Percentiles rank a stretch among this genome's conserved stretches.
These are phyloP conservation scores for Colletotrichum musae DNA, from an alignment of 2,329 filamentous ascomycete genomes.

Conservation along the genomic window DNA sequence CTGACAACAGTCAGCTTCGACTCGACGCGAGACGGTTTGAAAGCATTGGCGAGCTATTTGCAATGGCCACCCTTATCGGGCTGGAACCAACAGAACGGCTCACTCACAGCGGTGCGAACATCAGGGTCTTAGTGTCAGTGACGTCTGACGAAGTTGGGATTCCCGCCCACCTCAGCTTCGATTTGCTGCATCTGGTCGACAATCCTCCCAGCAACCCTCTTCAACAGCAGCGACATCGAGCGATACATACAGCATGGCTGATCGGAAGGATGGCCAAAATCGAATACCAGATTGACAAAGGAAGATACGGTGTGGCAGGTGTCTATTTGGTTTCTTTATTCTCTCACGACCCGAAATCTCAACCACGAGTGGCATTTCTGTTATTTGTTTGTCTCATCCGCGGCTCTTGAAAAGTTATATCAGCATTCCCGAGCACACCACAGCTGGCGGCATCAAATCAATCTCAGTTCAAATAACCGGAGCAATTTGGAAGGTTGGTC, in stretches of 20 bases:
- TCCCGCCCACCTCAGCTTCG: no score
- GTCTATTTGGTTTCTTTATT: constrained; percentile 6
- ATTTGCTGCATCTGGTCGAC: no score
- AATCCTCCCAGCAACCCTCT: not conserved
- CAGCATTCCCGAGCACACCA: constrained; percentile 28
- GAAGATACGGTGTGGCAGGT: constrained; percentile 16
- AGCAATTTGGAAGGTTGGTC: constrained; percentile 8
- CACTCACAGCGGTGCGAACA: not conserved
- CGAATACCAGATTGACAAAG: constrained; percentile 4
- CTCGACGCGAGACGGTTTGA: not conserved
- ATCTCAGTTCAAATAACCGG: constrained; percentile 9
- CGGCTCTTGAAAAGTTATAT: constrained; percentile 32
- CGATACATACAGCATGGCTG: not conserved
- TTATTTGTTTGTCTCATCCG: constrained; percentile 25
- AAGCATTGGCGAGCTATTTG: not conserved
- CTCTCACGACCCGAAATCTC: constrained; percentile 11
- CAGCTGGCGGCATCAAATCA: constrained; percentile 21
- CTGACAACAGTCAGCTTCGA: constrained; percentile 8
- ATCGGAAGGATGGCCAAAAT: not conserved
- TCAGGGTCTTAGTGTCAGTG: no score
- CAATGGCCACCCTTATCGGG: not conserved
- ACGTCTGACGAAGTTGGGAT: no score
- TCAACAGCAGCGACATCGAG: not conserved
- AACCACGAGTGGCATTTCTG: constrained; percentile 9
- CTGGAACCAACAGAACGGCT: not conserved